Evolutionary conservation across 2,329 filamentous ascomycete genomes (phyloP).

Genomic region (Claviceps purpurea): DNA sequence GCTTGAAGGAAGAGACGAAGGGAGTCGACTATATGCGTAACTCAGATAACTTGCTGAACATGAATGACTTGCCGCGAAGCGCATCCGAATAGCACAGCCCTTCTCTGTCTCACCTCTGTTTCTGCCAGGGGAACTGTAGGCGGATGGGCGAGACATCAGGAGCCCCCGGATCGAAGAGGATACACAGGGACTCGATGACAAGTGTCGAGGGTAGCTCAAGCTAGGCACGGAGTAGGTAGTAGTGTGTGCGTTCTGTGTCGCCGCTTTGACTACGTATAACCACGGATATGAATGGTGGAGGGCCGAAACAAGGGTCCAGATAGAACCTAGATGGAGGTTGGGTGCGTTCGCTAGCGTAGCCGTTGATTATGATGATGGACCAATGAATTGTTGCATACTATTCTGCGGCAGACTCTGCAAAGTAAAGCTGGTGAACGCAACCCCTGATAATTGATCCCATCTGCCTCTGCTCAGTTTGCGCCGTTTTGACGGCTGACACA

Average conservation of each 20-base stretch:
- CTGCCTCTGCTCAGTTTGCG: too few species aligned
- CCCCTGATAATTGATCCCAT: too few species aligned
- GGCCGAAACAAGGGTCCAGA: too few species aligned
- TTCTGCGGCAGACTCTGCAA: too few species aligned
- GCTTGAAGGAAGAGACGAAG: constrained; percentile 16
- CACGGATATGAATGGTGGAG: too few species aligned
- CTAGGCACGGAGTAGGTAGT: neutral
- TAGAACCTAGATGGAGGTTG: too few species aligned
- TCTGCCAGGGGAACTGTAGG: neutral
- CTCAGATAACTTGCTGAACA: neutral
- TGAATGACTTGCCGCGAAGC: neutral
- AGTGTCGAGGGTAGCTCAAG: neutral
- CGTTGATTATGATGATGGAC: too few species aligned
- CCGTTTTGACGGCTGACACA: too few species aligned
- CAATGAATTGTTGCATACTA: too few species aligned
- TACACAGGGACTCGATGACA: neutral
- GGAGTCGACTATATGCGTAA: neutral
- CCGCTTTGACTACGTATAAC: neutral
- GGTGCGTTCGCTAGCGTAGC: too few species aligned
- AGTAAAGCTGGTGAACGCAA: too few species aligned
- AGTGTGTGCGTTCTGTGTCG: neutral
- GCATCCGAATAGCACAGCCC: neutral
- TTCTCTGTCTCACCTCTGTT: neutral
- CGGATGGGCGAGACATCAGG: neutral
- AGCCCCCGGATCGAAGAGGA: neutral